Conservation (phyloP, 345 rosid species). For the Syzygium aqueum region DNA sequence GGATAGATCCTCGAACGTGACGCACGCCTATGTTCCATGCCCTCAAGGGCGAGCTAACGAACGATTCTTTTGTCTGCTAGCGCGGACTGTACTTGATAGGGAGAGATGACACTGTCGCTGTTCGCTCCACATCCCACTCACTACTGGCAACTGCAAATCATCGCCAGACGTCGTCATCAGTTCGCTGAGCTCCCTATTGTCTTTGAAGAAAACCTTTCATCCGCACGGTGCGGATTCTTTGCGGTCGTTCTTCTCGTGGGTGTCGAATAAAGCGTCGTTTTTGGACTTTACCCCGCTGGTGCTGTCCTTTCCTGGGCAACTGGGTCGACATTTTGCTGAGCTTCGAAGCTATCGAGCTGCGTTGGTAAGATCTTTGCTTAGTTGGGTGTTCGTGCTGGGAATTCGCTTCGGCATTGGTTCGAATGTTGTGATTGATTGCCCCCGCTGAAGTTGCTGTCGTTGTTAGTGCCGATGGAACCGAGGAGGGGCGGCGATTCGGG, state of each 20-base stretch:
- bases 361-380: not conserved
- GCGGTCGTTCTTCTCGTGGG: not conserved
- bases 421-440: not conserved
- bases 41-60: not conserved
- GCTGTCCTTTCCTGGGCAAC: not conserved
- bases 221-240: not conserved
- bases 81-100: not conserved
- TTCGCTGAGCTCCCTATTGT: not conserved
- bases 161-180: not conserved
- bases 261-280: not conserved
- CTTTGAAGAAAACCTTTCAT: not conserved
- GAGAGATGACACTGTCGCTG: not conserved
- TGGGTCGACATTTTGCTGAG: not conserved
- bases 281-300: not conserved
- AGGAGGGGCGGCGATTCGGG: conserved; percentile 2
- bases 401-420: not conserved
- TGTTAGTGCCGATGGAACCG: conserved; percentile 1
- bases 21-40: not conserved
- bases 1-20: not conserved
- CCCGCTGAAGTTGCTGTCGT: not conserved
- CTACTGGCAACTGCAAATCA: not conserved
- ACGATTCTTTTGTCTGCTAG: not conserved
- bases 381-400: not conserved
- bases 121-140: not conserved
- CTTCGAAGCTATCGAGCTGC: not conserved